A percentile compares a stretch with the other conserved stretches of the same genome.
These are phyloP conservation scores for Ambrosia artemisiifolia DNA, from an alignment of 129 eudicot genomes.

Conservation along the genomic window DNA sequence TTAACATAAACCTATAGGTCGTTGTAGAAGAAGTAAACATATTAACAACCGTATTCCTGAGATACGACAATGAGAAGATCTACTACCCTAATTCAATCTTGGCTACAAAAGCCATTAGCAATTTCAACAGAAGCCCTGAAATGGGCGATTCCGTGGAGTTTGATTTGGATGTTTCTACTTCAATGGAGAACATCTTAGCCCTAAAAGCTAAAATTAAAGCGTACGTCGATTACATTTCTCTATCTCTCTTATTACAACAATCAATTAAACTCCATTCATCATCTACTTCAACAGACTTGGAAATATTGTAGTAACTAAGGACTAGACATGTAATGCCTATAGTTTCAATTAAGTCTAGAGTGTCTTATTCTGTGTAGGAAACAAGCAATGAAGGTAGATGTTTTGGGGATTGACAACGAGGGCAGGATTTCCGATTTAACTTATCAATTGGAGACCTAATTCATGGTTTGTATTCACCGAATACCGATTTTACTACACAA, in stretches of 20 bases:
- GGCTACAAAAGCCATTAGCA: conserved; percentile 68
- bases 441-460: conserved; percentile 34
- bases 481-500: neutral
- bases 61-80: conserved; percentile 67
- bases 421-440: conserved; percentile 31
- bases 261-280: neutral
- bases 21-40: conserved; percentile 73
- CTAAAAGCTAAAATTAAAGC: conserved; percentile 50
- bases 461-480: conserved; percentile 15
- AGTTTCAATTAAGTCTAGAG: conserved; percentile 21
- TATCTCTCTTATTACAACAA: neutral
- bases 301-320: conserved; percentile 12
- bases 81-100: conserved; percentile 64
- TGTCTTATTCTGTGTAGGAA: conserved; percentile 33
- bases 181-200: conserved; percentile 50
- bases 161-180: conserved; percentile 60
- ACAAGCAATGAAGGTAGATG: conserved; percentile 39
- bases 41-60: conserved; percentile 60
- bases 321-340: conserved; percentile 14
- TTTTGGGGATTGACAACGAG: conserved; percentile 37
- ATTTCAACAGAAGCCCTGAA: conserved; percentile 74
- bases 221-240: conserved; percentile 37
- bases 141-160: conserved; percentile 66
- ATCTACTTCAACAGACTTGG: conserved; percentile 13
- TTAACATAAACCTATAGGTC: conserved; percentile 40